Evolutionary conservation across 202 grass and related monocot species (phyloP), one percentile per base, ranked within the genome.

Genomic region (Hordeum pubiflorum): DNA sequence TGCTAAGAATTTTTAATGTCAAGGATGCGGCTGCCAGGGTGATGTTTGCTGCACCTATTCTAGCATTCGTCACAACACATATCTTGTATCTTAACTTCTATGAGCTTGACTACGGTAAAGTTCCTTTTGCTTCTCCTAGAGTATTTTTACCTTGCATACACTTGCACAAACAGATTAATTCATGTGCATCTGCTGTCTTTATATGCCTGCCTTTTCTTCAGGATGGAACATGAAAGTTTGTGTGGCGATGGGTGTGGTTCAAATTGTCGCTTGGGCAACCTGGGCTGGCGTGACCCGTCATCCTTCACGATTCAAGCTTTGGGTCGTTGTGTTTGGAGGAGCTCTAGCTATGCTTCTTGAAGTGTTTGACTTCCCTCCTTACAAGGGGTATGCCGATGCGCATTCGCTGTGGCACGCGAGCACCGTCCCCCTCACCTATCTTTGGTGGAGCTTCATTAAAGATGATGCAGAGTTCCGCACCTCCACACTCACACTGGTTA

Each of bases 201-300:
- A 48, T 79, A 9, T 79, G 54, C 26, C 70, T 61, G 39, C 10
- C 39, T 41, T 12, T 40, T 38, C 76, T n/a, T 75, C 84, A 97
- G 89, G 89, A 58, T 97, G 91, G 94, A 97, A 97, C 73, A 94
- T 97, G 94, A 97, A 91, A 91, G 88, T 97, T 17, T 97, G 94
- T 75, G 79, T 93, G 54, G 70, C 79, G 36, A 94, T 97, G 92
- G 92, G 79, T 34, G 83, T 64, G 36, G 75, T 87, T 71, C 91
- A 94, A 87, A 88, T 94, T 81, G 70, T 89, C 34, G 61, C 90
- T 79, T 97, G 91, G 92, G 74, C 89, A 81, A 83, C 89, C 83
- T 97, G 92, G 90, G 91, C 80, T 9, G 92, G 94, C 38, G 46
- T 91, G 68, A 86, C 76, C 58, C 62, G 13, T 58, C 91, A 97